Base-by-base conservation (phyloP, 2,329 filamentous ascomycete genomes). In the Ophiosphaerella korrae region DNA sequence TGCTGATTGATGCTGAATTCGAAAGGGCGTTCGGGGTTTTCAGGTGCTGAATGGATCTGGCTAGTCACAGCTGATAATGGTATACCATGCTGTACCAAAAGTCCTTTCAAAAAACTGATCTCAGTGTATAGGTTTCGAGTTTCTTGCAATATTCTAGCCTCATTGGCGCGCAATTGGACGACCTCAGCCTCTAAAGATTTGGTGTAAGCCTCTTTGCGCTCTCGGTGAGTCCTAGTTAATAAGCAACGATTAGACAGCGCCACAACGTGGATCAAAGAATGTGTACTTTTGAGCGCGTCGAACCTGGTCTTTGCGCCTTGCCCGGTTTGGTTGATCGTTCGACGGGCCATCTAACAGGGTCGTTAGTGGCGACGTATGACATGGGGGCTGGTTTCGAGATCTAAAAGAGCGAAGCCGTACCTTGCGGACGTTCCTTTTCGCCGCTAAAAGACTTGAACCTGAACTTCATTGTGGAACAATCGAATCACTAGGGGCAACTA, bases 241-340 rank as follows among this genome's bases (percentile, higher is more conserved):
- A 18, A 29, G 21, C 23, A 23, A 35, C 23, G 34, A 16, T 32
- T 18, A 18, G 8, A 3, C 12, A n/a, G 5, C 9, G 24, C 16
- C 13, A 32, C 14, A 13, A 40, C 18, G 18, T 21, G 18, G 3
- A 7, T 3, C 6, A 36, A 12, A 11, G 41, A 29, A 16, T 4
- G 18, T 31, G 5, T 45, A 70, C 67, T 57, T 63, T 50, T 75
- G 72, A 7, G 72, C 72, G 44, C 59, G 65, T 11, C 72, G 70
- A n/a, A 74, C 61, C 57, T 75, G 72, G 32, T 75, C 72, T 39
- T 68, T 62, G 16, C 72, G 66, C 46, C 63, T 72, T 44, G 58
- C 55, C 13, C 52, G 40, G 11, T 5, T n/a, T 12, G 32, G 32
- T 34, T n/a, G 32, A 34, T 34, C 32, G 32, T 21, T 14, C n/a